Evolutionary conservation across 2,329 filamentous ascomycete species (phyloP), one percentile per base, ranked within the genome.

Genomic region (Aciculosporium take): DNA sequence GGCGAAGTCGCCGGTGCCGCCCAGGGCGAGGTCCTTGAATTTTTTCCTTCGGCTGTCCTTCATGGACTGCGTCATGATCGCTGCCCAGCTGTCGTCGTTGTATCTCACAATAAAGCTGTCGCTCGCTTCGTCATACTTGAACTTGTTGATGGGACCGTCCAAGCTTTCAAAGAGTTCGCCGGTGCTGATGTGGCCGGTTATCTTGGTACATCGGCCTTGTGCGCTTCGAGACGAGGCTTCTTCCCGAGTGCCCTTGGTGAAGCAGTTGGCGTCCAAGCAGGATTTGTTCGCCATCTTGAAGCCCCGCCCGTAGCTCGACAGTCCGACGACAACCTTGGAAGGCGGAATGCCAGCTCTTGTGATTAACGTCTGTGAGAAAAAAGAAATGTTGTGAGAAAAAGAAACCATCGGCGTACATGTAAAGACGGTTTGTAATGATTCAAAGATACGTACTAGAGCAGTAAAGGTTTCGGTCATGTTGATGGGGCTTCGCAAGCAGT

Each of bases 331-430:
- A 8, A 59, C 34, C 39, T 56, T 57, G 38, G 49, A 47, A 0
- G 51, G 48, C 0, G 49, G 46, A 0, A 52, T 51, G 3, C 53
- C 54, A 2, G 54, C 53, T 31, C 51, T 54, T 7, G 53, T 56
- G 17, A 54, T 30, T 7, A 30, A 7, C 4, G 29, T 30, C 29
- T 30, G n/a, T 30, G n/a, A 1, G 29, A 30, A 30, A 17, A 15
- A 30, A 8, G 7, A n/a, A n/a, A n/a, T n/a, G n/a, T n/a, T n/a
- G n/a, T n/a, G n/a, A n/a, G n/a, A n/a, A n/a, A n/a, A n/a, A n/a
- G n/a, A n/a, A n/a, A n/a, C 37, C 30, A 17, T 28, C 3, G 1
- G 25, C 25, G 25, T 2, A 8, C 48, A 55, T 60, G 17, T 51
- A 34, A 9, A 63, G 42, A 0, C 56, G 40, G 8, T 45, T 48